Base-by-base conservation (phyloP, 495 filamentous ascomycete genomes). In the Friedmanniomyces simplex region DNA sequence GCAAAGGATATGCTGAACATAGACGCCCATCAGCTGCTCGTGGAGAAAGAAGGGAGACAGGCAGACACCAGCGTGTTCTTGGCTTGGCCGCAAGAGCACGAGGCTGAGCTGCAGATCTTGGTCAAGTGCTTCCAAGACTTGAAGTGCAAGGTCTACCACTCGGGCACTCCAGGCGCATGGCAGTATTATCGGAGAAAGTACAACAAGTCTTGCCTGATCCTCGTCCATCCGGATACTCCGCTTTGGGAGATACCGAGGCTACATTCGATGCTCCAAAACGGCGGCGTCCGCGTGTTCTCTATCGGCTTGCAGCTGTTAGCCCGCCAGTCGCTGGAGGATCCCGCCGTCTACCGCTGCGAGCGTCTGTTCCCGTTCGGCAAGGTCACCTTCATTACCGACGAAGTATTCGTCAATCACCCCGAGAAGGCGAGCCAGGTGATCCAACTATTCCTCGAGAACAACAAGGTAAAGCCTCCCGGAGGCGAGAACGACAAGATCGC, bases 351-450 rank as follows among this genome's bases (percentile, higher is more conserved):
- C 37, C 22, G 22, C n/a, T 34, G 43, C 21, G 26, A 54, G 16
- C 57, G 52, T 22, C 42, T 63, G 16, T 66, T 66, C 37, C 63
- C 63, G 4, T 20, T 54, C 12, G 63, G 60, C 25, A 54, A 28
- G 13, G 50, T 61, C 16, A 50, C 50, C 12, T 52, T 66, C 42
- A 50, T 66, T 13, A 66, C 56, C 22, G 63, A 66, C 58, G 57
- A 60, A 21, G 49, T 63, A 32, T 57, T 66, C 22, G 42, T 52
- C 20, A 42, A 57, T n/a, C 52, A 63, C 24, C 60, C 63, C 11
- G 42, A 60, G n/a, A 54, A 58, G 28, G 63, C 60, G 7, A 53
- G 37, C 21, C 16, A 54, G 11, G 32, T 63, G 25, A 57, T 66
- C 42, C 20, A 50, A 4, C 36, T 25, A 1, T 63, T 63, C 52